Evolutionary conservation across 2,329 filamentous ascomycete genomes (phyloP), one percentile per base, ranked within the genome.

Genomic region (Alternaria ethzedia): DNA sequence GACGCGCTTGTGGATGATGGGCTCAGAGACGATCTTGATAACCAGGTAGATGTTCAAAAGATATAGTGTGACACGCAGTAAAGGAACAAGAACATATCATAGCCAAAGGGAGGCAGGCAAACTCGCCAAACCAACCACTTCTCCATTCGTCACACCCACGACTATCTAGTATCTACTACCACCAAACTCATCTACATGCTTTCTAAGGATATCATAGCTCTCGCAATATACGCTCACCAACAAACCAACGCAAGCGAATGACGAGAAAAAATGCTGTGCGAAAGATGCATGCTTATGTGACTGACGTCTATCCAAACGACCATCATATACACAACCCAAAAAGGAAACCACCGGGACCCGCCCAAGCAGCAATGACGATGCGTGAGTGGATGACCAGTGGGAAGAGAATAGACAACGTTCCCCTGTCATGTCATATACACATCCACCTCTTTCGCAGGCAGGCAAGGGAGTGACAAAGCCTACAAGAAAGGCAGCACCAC

Each of bases 401-500:
- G 25, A 54, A 20, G 52, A 44, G 21, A 44, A 41, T 20, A 26
- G 23, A n/a, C 4, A 28, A 17, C 15, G 30, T 10, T n/a, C 52
- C 25, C n/a, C 32, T 41, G 2, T 44, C 15, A 25, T 7, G 25
- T 44, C 41, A 25, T 44, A 44, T 23, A 54, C 52, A 54, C 21
- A 54, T 25, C 52, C 52, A 43, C 12, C 52, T 43, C 30, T 41
- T 44, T 43, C 21, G 15, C 21, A n/a, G 26, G 32, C 47, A 30
- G 36, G 36, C 49, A 30, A 45, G 32, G 36, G 8, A 12, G 30
- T 25, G 10, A 10, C 17, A 7, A 21, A 28, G n/a, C 20, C 54
- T 59, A 64, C 54, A 76, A 52, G 64, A 79, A 78, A 7, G 77
- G 77, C 21, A 79, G 55, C 3, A 78, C 61, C 5, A 78, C 57